Evolutionary conservation across 805 yeast genomes (phyloP).

Genomic region (Priceomyces carsonii): DNA sequence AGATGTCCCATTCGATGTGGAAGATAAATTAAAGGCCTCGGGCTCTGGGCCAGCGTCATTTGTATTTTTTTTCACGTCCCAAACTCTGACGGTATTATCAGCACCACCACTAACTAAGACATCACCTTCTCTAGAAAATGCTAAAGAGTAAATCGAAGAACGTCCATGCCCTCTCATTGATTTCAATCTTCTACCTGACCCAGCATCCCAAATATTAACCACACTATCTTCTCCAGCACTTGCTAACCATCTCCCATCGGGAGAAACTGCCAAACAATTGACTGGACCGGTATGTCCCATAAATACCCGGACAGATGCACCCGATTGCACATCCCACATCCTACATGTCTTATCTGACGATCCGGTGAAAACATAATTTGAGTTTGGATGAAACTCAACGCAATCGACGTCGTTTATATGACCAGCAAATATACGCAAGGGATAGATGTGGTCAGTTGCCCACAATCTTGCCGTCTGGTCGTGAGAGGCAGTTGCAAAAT

Average conservation of each 20-base stretch:
- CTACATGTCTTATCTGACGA: conserved; percentile 93
- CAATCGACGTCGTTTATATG: conserved; percentile 96
- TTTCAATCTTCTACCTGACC: conserved; percentile 84
- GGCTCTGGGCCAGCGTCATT: conserved; percentile 77
- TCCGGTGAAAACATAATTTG: conserved; percentile 92
- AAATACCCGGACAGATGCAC: conserved; percentile 87
- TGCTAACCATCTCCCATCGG: conserved; percentile 96
- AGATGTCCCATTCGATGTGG: conserved; percentile 9
- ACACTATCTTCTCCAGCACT: conserved; percentile 92
- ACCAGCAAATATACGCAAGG: conserved; percentile 94
- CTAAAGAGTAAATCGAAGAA: conserved; percentile 78
- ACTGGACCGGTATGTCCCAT: conserved; percentile 92
- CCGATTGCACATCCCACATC: conserved; percentile 96
- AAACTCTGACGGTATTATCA: conserved; percentile 88
- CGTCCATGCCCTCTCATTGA: conserved; percentile 95
- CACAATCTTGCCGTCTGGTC: conserved; percentile 97
- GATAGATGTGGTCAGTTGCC: conserved; percentile 98
- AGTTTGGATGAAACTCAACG: conserved; percentile 94
- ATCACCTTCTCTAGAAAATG: conserved; percentile 85
- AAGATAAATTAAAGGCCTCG: conserved; percentile 52
- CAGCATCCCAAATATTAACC: conserved; percentile 91
- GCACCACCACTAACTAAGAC: conserved; percentile 90
- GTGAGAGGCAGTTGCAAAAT: conserved; percentile 96
- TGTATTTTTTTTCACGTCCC: conserved; percentile 92
- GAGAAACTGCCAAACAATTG: conserved; percentile 82